These are phyloP conservation scores for Paecilomyces niveus DNA, from an alignment of 2,329 filamentous ascomycete species.

Conservation along the genomic window DNA sequence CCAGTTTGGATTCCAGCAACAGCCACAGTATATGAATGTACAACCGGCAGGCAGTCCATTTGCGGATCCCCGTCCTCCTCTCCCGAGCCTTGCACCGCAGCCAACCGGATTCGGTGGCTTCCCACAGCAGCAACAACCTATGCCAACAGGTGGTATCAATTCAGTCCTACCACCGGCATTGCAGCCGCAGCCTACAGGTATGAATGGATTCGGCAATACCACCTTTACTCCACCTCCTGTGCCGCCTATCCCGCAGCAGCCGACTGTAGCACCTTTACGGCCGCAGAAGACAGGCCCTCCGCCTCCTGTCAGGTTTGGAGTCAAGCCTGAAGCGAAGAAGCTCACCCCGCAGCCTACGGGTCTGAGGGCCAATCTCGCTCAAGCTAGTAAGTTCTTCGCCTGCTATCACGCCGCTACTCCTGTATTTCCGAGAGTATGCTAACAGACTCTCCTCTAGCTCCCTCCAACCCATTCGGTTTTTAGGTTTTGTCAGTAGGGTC, in stretches of 20 bases:
- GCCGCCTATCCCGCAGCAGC: constrained; percentile 52
- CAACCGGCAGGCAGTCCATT: constrained; percentile 30
- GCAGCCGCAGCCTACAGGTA: constrained; percentile 44
- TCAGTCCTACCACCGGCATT: constrained; percentile 24
- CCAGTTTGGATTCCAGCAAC: constrained; percentile 39
- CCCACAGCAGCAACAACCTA: constrained; percentile 31
- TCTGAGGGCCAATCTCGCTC: constrained; percentile 77
- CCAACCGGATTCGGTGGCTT: constrained; percentile 47
- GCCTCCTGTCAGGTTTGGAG: constrained; percentile 82
- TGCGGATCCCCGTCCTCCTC: constrained; percentile 25
- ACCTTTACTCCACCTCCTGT: constrained; percentile 42
- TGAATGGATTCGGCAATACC: constrained; percentile 44
- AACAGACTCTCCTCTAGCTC: constrained; percentile 40
- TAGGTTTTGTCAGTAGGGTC: constrained; percentile 27
- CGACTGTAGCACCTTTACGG: constrained; percentile 55
- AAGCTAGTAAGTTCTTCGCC: constrained; percentile 77
- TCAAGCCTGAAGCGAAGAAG: constrained; percentile 65
- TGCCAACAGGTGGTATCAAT: constrained; percentile 39
- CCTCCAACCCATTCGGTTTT: constrained; percentile 65
- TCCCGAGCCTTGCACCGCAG: constrained; percentile 43
- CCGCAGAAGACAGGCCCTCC: constrained; percentile 80
- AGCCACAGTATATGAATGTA: constrained; percentile 44
- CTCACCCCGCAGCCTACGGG: constrained; percentile 82
- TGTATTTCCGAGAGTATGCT: constrained; percentile 9
- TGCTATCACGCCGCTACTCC: constrained; percentile 6